These are phyloP conservation scores for Malus fusca DNA, from an alignment of 306 rosid genomes.

Conservation along the genomic window DNA sequence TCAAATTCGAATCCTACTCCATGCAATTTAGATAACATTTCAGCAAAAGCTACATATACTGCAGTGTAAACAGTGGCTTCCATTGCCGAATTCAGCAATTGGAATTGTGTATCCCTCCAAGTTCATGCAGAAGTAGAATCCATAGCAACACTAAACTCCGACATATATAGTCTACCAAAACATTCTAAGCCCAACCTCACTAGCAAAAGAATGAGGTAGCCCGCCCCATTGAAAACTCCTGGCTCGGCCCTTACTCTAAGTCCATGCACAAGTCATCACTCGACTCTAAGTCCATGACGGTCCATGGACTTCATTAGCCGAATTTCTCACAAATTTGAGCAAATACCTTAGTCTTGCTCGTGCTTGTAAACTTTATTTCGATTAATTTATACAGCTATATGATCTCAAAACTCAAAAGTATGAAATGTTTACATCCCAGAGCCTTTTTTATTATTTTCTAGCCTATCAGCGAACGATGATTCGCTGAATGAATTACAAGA, in stretches of 20 bases:
- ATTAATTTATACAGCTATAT: too few relatives aligned
- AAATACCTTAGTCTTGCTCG: too few relatives aligned
- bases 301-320: not conserved
- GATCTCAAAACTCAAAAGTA: not conserved
- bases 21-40: too few relatives aligned
- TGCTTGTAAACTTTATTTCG: too few relatives aligned
- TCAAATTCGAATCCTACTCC: not conserved
- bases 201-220: not conserved
- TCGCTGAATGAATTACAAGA: not conserved
- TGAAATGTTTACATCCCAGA: not conserved
- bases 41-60: not conserved
- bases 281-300: not conserved
- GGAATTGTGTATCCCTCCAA: not conserved
- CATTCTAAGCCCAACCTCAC: not conserved
- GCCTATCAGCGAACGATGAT: not conserved
- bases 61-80: not conserved
- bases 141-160: not conserved
- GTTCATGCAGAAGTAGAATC: not conserved
- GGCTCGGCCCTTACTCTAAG: not conserved
- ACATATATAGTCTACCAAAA: too few relatives aligned
- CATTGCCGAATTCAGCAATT: not conserved
- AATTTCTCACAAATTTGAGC: not conserved
- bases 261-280: not conserved
- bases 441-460: not conserved
- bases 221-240: not conserved